Evolutionary conservation across 2,329 filamentous ascomycete genomes (phyloP), one percentile per base, ranked within the genome.

Genomic region (Cladorrhinum sp.): DNA sequence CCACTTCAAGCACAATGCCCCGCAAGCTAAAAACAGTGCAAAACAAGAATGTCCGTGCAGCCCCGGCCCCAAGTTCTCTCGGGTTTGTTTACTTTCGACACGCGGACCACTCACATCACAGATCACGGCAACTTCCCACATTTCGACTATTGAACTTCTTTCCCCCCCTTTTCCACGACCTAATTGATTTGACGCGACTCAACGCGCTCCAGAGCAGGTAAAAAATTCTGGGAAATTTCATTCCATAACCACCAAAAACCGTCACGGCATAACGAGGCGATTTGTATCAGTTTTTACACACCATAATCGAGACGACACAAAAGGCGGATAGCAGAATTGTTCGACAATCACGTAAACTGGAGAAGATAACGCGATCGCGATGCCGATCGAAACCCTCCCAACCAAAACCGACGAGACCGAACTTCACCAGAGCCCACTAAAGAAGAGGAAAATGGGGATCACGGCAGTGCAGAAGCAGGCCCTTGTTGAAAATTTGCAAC

Each of bases 401-500:
- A 75, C 73, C 12, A 75, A 75, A 62, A 68, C 64, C 23, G 70
- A 67, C 42, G 71, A 67, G 20, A 74, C 75, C 55, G 74, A 74
- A 28, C 63, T 76, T 30, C 63, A 77, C 71, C 65, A 78, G 77
- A 89, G 85, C 69, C 88, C 88, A 1, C 81, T 83, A 58, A 88
- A 83, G 74, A 89, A 84, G 76, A 81, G 76, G 65, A 81, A 77
- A 69, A 76, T 83, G 62, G 85, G 82, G 49, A 83, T 94, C 64
- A 87, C 86, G 2, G 73, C 84, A 59, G 80, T 81, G 46, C 91
- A 96, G 73, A 96, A 96, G 75, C 90, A 95, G 74, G 89, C 90
- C 10, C 78, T 96, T 56, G 88, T 96, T 61, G 91, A 96, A 70
- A 96, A 97, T 69, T 76, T 96, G 42, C 91, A 96, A 72, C 81